phyloP scores from a whole-genome alignment of 2,329 filamentous ascomycete genomes.

The Raffaelea ambrosiae region DNA sequence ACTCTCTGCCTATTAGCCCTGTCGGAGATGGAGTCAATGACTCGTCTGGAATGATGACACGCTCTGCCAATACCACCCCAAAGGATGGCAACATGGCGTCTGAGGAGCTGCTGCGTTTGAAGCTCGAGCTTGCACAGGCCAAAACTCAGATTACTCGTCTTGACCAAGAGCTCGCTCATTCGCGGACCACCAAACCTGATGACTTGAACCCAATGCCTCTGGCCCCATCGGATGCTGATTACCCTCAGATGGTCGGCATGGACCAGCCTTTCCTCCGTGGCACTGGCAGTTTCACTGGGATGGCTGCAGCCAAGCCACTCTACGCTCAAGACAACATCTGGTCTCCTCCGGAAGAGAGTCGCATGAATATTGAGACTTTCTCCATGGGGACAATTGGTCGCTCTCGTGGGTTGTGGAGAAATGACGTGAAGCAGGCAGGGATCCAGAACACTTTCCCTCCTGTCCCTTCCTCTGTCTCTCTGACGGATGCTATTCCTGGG shows the following conservation, averaged over 20 bases:
- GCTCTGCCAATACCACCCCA: constrained; percentile 41
- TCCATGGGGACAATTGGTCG: constrained; percentile 27
- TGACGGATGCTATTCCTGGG: constrained; percentile 21
- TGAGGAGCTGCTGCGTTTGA: constrained; percentile 59
- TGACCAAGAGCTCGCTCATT: constrained; percentile 60
- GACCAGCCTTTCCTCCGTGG: constrained; percentile 8
- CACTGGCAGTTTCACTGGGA: constrained; percentile 11
- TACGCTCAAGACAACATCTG: constrained; percentile 38
- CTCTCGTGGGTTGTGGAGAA: constrained; percentile 9
- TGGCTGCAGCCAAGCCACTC: constrained; percentile 25
- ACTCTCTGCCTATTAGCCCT: constrained; percentile 55
- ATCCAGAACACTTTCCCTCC: constrained; percentile 21
- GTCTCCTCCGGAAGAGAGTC: constrained; percentile 44
- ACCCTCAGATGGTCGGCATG: constrained; percentile 9
- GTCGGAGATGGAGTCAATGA: constrained; percentile 45
- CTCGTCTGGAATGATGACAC: constrained; percentile 36
- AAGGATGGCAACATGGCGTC: constrained; percentile 31
- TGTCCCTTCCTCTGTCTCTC: constrained; percentile 17
- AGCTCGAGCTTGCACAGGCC: constrained; percentile 62
- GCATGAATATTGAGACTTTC: constrained; percentile 46
- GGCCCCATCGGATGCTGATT: constrained; percentile 28
- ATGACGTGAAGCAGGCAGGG: constrained; percentile 29
- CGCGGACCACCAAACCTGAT: constrained; percentile 50
- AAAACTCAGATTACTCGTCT: constrained; percentile 63
- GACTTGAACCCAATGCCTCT: constrained; percentile 44